These are phyloP conservation scores for Coemansia sp. DNA, from an alignment of 192 early-diverging fungal genomes.

Conservation along the genomic window DNA sequence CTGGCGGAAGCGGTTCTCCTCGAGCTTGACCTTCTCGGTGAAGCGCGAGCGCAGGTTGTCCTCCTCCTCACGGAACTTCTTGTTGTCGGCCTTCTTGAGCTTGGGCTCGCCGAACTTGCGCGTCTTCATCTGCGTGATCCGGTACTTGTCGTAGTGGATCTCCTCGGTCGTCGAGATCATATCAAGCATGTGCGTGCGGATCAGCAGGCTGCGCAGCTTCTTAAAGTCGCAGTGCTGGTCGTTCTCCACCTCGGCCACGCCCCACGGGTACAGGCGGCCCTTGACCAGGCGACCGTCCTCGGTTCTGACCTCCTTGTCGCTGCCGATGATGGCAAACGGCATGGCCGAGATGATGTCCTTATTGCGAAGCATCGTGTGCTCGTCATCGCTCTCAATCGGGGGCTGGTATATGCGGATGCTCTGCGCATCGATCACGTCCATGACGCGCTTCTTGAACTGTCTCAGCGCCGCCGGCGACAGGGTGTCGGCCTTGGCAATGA, in stretches of 20 bases:
- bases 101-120: slow-evolving; percentile 85
- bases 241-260: slow-evolving; percentile 98
- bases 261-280: slow-evolving; percentile 97
- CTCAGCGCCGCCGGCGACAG: slow-evolving; percentile 85
- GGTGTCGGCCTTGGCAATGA: slow-evolving; percentile 98
- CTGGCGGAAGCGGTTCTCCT: slow-evolving; percentile 96
- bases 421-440: slow-evolving; percentile 88
- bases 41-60: slow-evolving; percentile 92
- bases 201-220: slow-evolving; percentile 92
- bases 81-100: slow-evolving; percentile 75
- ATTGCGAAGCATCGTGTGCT: slow-evolving; percentile 71
- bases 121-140: slow-evolving; percentile 80
- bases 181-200: slow-evolving; percentile 97
- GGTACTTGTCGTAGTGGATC: slow-evolving; percentile 91
- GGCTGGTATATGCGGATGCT: slow-evolving; percentile 89
- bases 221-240: slow-evolving; percentile 98
- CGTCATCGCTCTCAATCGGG: slow-evolving; percentile 87
- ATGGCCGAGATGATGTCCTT: slow-evolving; percentile 81
- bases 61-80: slow-evolving; percentile 98
- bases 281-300: slow-evolving; percentile 85
- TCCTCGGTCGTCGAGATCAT: slow-evolving; percentile 92
- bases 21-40: slow-evolving; percentile 94
- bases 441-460: slow-evolving; percentile 92
- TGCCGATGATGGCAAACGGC: slow-evolving; percentile 96
- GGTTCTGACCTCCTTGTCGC: slow-evolving; percentile 77